Base-by-base conservation (phyloP, 2,329 filamentous ascomycete genomes). In the Penicillium sclerotigenum region DNA sequence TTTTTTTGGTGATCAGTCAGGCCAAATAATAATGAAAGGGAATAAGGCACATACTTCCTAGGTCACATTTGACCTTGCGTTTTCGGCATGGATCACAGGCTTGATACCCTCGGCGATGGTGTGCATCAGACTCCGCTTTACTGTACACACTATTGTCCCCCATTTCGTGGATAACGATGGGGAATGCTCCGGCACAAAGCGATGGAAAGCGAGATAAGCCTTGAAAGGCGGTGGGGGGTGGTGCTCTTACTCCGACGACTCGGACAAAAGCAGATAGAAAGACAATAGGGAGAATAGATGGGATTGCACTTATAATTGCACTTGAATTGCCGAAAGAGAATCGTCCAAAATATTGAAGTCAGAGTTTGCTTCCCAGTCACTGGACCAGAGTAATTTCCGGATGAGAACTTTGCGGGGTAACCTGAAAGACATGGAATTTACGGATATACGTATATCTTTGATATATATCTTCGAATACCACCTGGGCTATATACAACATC, bases 61-160 rank as follows among this genome's bases (percentile, higher is more conserved):
- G 64, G 62, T 79, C 77, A 59, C 77, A 79, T 62, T 79, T 79
- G 58, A 79, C 77, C 63, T 79, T 79, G 59, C 77, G 75, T 61
- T 78, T 77, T 55, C 77, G 75, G 64, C 77, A 79, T 29, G 76
- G 74, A 65, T 79, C 76, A 67, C 77, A 79, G 41, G 77, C 77
- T 69, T 79, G 77, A 57, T 79, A 79, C 56, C 76, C 76, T 52
- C 77, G 76, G 41, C 77, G 74, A 64, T 79, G 77, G 47, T 75
- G 73, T 49, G 68, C 59, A 40, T 67, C 66, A 48, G 73, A 71
- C 20, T 65, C 62, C 22, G 74, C 73, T 55, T 69, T 71, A 41
- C 54, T 57, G 58, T 60, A 57, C 53, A 51, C 50, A 52, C 54
- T 62, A 60, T 58, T 52, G 40, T 62, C 61, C 54, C 55, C 61